These are phyloP conservation scores for Sclerotinia sclerotiorum DNA, from an alignment of 2,329 filamentous ascomycete species.

Conservation along the genomic window DNA sequence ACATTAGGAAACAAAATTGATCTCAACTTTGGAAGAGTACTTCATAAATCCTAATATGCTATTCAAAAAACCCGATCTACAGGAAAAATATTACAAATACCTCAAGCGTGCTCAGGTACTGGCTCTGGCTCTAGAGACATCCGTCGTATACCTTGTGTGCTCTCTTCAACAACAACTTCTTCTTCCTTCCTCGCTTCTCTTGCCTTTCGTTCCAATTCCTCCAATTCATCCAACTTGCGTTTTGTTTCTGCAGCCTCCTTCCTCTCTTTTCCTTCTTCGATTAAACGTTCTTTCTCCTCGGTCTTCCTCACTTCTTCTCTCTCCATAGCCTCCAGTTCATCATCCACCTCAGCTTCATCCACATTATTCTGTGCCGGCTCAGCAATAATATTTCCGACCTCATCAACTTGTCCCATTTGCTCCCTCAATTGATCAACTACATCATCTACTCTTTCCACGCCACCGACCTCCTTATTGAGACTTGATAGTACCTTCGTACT, in stretches of 20 bases:
- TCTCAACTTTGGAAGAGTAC: background rate
- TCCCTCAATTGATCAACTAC: conserved; percentile 74
- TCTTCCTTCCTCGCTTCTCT: conserved; percentile 23
- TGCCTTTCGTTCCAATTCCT: conserved; percentile 31
- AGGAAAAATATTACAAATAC: background rate
- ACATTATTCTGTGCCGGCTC: conserved; percentile 57
- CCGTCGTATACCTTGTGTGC: conserved; percentile 28
- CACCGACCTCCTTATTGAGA: conserved; percentile 76
- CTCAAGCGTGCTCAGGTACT: conserved; percentile 24
- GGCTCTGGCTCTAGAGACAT: conserved; percentile 33
- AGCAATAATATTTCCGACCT: conserved; percentile 74
- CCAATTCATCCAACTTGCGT: conserved; percentile 35
- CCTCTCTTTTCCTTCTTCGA: conserved; percentile 36
- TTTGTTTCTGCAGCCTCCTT: conserved; percentile 38
- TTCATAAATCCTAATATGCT: background rate
- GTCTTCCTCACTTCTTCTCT: conserved; percentile 48
- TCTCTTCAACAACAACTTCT: conserved; percentile 27
- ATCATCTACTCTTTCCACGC: conserved; percentile 70
- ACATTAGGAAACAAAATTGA: background rate
- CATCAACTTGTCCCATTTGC: conserved; percentile 79
- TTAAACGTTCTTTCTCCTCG: conserved; percentile 41
- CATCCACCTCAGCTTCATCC: conserved; percentile 82
- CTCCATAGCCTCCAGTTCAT: conserved; percentile 77
- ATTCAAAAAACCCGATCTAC: background rate
- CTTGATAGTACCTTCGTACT: conserved; percentile 69